Conservation (phyloP, 352 stramenopile species). For the Globisporangium nunn region DNA sequence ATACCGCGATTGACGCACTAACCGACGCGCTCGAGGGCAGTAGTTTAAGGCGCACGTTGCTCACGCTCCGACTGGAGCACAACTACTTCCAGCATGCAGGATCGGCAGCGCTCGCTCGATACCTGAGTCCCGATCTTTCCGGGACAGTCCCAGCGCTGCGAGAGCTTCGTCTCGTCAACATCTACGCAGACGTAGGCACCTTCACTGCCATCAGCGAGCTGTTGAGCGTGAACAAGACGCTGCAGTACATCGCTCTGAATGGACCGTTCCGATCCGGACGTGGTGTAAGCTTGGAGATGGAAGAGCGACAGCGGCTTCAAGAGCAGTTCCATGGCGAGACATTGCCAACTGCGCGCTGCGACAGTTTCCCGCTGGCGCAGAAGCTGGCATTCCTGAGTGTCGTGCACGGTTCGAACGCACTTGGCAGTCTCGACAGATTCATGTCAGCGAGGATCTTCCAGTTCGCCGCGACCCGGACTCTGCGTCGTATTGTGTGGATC, state of each 20-base stretch:
- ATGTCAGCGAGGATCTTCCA: background rate
- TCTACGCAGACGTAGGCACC: background rate
- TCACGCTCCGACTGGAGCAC: background rate
- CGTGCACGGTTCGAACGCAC: background rate
- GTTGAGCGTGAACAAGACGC: background rate
- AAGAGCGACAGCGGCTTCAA: background rate
- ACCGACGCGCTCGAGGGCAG: background rate
- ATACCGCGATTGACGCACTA: background rate
- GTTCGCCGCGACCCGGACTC: background rate
- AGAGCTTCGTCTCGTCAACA: background rate
- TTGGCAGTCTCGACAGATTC: background rate
- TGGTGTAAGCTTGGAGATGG: background rate
- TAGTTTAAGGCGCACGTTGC: background rate
- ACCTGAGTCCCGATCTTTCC: background rate
- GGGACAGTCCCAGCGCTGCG: background rate
- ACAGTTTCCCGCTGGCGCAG: background rate
- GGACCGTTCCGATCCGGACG: background rate
- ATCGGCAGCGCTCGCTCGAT: background rate
- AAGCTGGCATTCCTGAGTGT: background rate
- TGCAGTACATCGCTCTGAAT: background rate
- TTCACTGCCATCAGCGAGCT: background rate
- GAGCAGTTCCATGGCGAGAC: background rate
- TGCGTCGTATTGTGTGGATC: background rate
- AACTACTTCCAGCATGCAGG: background rate
- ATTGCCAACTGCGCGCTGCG: background rate